Base-by-base conservation (phyloP, 1,139 yeast species). In the Pichia sp. region DNA sequence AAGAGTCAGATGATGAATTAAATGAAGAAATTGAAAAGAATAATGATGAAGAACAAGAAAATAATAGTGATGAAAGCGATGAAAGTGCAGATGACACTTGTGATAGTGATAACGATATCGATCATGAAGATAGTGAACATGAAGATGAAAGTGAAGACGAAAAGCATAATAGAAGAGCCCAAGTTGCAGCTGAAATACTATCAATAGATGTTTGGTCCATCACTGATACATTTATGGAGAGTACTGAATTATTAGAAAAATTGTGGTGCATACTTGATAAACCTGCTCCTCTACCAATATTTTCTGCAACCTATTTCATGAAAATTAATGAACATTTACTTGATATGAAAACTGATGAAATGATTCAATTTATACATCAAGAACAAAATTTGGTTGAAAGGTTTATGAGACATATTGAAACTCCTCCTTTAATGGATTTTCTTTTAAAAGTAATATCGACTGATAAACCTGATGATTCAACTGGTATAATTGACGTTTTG, bases 141-240 rank as follows among this genome's bases (percentile, higher is more conserved):
- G 61, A 55, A 20, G 62, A 55, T 25, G 78, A 72, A 49, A 63
- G 70, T 4, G 67, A 66, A 11, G 80, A 76, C 44, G 86, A 82
- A 53, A 70, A 67, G 23, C 78, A 77, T 47, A 71, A 77, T 20
- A 74, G 90, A 53, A 74, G 87, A 57, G 94, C 96, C 4, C 84
- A 89, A 44, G 76, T 90, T 51, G 92, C 96, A 4, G 87, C 96
- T 1, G 98, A 94, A 61, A 83, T 92, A 37, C 70, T 92, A 37
- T 80, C 92, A 46, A 89, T 95, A 4, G 97, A 92, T 60, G 94
- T 89, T 7, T 92, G 97, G 97, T 85, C 95, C 4, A 72, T 94
- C 33, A 86, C 96, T 4, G 96, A 92, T 56, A 82, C 96, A 0
- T 82, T 92, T 41, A 83, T 92, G 83, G 94, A 86, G 56, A 78